Conservation (phyloP, 495 filamentous ascomycete genomes). For the Daldinia grandis region DNA sequence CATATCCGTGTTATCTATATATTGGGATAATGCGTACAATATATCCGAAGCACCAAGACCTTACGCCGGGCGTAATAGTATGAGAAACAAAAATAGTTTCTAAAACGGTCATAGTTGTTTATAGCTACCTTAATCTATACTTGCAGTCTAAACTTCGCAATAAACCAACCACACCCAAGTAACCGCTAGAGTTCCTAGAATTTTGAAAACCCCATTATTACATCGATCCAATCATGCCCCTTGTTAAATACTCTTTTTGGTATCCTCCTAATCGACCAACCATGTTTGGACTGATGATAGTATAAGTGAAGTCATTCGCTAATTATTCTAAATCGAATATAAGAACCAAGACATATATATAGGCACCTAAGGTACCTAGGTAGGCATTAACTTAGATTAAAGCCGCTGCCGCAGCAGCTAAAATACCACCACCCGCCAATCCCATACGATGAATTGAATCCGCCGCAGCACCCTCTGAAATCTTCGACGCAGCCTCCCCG, state of each 20-base stretch:
- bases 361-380: too few species aligned
- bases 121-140: too few species aligned
- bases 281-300: too few species aligned
- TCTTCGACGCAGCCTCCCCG: neutral
- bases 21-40: too few species aligned
- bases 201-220: neutral
- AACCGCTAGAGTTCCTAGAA: neutral
- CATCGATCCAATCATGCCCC: neutral
- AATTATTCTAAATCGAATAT: neutral
- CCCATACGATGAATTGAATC: neutral
- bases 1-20: too few species aligned
- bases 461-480: neutral
- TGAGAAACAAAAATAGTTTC: too few species aligned
- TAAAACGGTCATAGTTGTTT: too few species aligned
- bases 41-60: too few species aligned
- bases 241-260: neutral
- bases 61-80: too few species aligned
- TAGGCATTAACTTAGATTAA: neutral
- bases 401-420: neutral
- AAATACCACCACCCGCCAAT: neutral
- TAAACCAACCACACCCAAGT: too few species aligned
- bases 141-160: too few species aligned
- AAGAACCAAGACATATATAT: neutral
- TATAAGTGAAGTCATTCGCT: too few species aligned
- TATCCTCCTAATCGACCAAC: neutral